Percentiles rank a stretch among this genome's conserved stretches.
Evolutionary conservation across 2,329 filamentous ascomycete genomes (phyloP).

Genomic region (Neofusicoccum parvum): DNA sequence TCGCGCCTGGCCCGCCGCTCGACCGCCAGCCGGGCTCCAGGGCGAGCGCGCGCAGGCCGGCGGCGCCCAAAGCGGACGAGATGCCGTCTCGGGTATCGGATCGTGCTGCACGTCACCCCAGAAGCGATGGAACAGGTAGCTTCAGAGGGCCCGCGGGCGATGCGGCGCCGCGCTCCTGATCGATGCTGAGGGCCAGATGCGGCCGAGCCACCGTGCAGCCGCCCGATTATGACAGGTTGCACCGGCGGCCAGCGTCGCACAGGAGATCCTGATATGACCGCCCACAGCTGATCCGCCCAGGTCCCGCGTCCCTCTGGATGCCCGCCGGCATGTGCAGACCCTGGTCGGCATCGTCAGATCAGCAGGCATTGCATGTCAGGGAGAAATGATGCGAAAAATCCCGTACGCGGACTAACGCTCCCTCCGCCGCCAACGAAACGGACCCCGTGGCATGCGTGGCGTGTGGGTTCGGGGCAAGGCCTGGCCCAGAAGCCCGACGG

Average conservation of each 20-base stretch:
- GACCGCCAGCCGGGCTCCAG: constrained; percentile 19
- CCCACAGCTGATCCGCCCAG: constrained; percentile 15
- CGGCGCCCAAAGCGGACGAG: constrained; percentile 4
- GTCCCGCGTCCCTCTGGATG: background rate
- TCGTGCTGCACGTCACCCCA: constrained; percentile 20
- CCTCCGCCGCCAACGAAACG: background rate
- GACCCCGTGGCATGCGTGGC: background rate
- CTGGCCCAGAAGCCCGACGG: too few relatives aligned
- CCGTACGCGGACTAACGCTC: background rate
- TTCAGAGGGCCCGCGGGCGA: constrained; percentile 2
- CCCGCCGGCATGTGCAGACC: constrained; percentile 19
- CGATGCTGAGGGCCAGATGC: constrained; percentile 22
- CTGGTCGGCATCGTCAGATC: constrained; percentile 15
- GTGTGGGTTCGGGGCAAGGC: background rate
- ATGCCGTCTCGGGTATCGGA: constrained; percentile 21
- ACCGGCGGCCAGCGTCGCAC: constrained; percentile 8
- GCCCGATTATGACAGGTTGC: constrained; percentile 19
- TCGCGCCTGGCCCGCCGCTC: background rate
- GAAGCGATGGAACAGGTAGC: constrained; percentile 21
- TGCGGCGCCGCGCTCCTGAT: constrained; percentile 16
- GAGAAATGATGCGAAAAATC: constrained; percentile 14
- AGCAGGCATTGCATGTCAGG: constrained; percentile 21
- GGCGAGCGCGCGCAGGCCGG: constrained; percentile 15
- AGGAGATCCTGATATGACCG: constrained; percentile 11
- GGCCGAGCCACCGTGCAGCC: constrained; percentile 18